Percentiles rank a stretch among this genome's conserved stretches.
These are phyloP conservation scores for Hirsutella thompsonii DNA, from an alignment of 2,329 filamentous ascomycete species.

Conservation along the genomic window DNA sequence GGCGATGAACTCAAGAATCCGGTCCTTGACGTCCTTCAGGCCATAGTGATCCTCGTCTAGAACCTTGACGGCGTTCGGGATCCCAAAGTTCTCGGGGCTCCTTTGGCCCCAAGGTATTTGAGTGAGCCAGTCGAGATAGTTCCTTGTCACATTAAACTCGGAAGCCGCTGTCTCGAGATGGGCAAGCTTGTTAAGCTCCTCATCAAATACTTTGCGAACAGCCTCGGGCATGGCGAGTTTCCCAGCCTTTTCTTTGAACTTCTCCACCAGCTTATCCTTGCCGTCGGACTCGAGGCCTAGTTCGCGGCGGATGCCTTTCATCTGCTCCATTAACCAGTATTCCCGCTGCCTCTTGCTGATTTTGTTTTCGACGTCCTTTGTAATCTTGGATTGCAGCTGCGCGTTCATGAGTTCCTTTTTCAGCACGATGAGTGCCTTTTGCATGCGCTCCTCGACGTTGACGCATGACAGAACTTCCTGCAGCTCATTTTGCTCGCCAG, in stretches of 20 bases:
- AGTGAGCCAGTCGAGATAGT: slow-evolving; percentile 97
- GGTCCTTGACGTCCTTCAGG: slow-evolving; percentile 94
- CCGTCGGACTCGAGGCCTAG: slow-evolving; percentile 94
- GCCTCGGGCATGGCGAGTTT: slow-evolving; percentile 95
- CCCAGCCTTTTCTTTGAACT: slow-evolving; percentile 87
- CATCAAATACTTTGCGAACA: slow-evolving; percentile 95
- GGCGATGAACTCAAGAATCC: slow-evolving; percentile 95
- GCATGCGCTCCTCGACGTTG: slow-evolving; percentile 83
- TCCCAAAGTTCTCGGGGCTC: slow-evolving; percentile 93
- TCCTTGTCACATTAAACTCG: slow-evolving; percentile 96
- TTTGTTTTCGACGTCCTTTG: slow-evolving; percentile 93
- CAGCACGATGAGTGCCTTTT: slow-evolving; percentile 80
- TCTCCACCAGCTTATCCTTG: slow-evolving; percentile 95
- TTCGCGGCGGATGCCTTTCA: slow-evolving; percentile 95
- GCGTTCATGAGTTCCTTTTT: slow-evolving; percentile 99
- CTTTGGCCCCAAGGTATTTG: slow-evolving; percentile 96
- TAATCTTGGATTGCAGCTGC: slow-evolving; percentile 91
- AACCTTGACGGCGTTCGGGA: slow-evolving; percentile 79
- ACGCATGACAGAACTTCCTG: slow-evolving; percentile 83
- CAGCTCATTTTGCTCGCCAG: slow-evolving; percentile 79
- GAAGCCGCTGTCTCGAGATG: slow-evolving; percentile 92
- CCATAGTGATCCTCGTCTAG: slow-evolving; percentile 96
- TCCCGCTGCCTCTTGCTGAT: slow-evolving; percentile 95
- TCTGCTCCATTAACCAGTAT: slow-evolving; percentile 98
- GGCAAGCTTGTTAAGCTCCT: slow-evolving; percentile 93